A percentile compares a stretch with the other conserved stretches of the same genome.
These are phyloP conservation scores for Globisporangium paddicum DNA, from an alignment of 352 stramenopile species.

Conservation along the genomic window DNA sequence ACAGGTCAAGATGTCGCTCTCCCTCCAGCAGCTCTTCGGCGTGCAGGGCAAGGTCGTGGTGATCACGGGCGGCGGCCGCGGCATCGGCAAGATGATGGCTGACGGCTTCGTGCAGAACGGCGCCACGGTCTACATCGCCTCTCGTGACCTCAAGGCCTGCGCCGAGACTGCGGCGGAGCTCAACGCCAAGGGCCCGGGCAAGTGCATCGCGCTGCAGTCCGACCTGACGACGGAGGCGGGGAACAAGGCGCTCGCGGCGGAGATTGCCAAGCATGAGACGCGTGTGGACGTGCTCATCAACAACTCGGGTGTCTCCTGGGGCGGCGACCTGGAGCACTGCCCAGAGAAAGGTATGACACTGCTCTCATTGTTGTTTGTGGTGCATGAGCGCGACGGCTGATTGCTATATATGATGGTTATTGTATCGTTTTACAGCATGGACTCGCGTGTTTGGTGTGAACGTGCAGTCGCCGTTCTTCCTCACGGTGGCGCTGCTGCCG, in stretches of 20 bases:
- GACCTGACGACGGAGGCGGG: slow-evolving; percentile 80
- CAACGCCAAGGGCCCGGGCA: slow-evolving; percentile 47
- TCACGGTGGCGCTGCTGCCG: slow-evolving; percentile 89
- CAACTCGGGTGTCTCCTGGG: slow-evolving; percentile 85
- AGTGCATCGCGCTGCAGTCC: slow-evolving; percentile 61
- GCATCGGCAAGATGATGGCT: slow-evolving; percentile 96
- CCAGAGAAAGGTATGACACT: slow-evolving; percentile 18
- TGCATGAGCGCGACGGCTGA: background rate
- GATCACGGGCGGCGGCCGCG: slow-evolving; percentile 91
- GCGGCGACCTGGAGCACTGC: slow-evolving; percentile 36
- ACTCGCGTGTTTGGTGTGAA: slow-evolving; percentile 93
- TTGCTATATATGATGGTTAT: background rate
- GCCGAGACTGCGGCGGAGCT: slow-evolving; percentile 45
- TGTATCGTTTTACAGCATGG: slow-evolving; percentile 53
- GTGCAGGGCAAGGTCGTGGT: slow-evolving; percentile 82
- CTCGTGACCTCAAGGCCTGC: slow-evolving; percentile 78
- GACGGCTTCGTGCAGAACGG: slow-evolving; percentile 90
- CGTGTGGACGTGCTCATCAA: slow-evolving; percentile 93
- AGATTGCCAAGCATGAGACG: slow-evolving; percentile 72
- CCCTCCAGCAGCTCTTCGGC: slow-evolving; percentile 38
- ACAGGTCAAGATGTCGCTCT: background rate
- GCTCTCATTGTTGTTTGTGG: background rate
- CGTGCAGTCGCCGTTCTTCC: slow-evolving; percentile 93
- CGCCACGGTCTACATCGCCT: slow-evolving; percentile 92
- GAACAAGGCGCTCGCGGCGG: slow-evolving; percentile 69